phyloP scores from a whole-genome alignment of 352 stramenopile species.

The Globisporangium iwayamae region DNA sequence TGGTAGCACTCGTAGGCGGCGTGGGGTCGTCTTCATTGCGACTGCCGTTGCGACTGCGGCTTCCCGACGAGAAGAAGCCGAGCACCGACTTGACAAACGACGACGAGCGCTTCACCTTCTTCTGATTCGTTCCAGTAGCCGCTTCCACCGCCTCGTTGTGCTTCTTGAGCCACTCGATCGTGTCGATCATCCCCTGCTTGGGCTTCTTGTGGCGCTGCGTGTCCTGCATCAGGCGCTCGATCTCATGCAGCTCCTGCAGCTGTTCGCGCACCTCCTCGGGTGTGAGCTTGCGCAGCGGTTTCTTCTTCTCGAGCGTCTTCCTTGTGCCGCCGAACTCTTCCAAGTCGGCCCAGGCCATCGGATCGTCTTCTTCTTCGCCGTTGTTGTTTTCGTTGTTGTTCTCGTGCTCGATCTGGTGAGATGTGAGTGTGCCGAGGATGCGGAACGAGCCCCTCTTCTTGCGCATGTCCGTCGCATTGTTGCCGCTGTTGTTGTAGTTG shows the following conservation, averaged over 20 bases:
- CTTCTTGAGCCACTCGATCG: conserved; percentile 68
- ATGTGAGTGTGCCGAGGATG: conserved; percentile 23
- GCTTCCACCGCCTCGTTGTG: conserved; percentile 37
- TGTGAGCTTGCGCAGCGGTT: conserved; percentile 26
- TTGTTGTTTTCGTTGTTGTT: conserved; percentile 2
- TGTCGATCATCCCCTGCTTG: conserved; percentile 50
- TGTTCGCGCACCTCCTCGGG: conserved; percentile 21
- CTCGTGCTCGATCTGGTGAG: conserved; percentile 2
- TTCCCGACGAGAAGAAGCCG: conserved; percentile 32
- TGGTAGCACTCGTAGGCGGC: neutral
- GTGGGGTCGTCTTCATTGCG: conserved; percentile 14
- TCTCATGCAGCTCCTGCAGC: conserved; percentile 16
- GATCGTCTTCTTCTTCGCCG: conserved; percentile 24
- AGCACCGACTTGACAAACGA: conserved; percentile 64
- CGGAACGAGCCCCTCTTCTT: conserved; percentile 20
- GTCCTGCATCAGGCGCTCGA: conserved; percentile 16
- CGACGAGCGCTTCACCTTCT: conserved; percentile 36
- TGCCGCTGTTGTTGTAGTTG: neutral
- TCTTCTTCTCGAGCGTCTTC: conserved; percentile 39
- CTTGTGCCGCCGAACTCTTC: conserved; percentile 41
- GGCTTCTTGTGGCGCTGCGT: conserved; percentile 19
- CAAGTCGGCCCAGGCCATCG: conserved; percentile 45
- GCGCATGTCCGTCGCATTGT: neutral
- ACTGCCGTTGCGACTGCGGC: conserved; percentile 13
- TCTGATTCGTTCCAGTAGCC: conserved; percentile 26